Evolutionary conservation across 495 filamentous ascomycete genomes (phyloP), one percentile per base, ranked within the genome.

Genomic region (Thozetella sp.): DNA sequence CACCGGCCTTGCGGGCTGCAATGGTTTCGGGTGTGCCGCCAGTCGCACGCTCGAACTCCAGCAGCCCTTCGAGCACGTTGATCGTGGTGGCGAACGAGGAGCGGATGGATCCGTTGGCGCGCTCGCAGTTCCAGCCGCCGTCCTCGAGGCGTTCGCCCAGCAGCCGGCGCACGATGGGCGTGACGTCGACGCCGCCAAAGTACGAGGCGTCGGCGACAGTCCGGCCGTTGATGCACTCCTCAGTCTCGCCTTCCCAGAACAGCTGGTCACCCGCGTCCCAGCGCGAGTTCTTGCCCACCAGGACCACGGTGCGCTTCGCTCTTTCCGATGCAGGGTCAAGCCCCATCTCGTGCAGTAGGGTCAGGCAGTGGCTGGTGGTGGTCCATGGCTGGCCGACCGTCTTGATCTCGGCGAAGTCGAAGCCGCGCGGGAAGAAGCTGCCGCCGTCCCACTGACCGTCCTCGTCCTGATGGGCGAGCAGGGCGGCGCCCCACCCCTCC

Each of bases 361-460:
- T n/a, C 23, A 54, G 9, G 24, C 23, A 26, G 4, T 15, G 27
- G 22, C 15, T 27, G 52, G 52, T 54, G 13, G 52, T 25, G 13
- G 52, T 54, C 52, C 52, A 54, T 19, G 52, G 52, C 25, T 54
- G 52, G 52, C 52, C 52, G 15, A n/a, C 52, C 2, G 52, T 34
- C 23, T 34, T 17, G 13, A 26, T 22, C 52, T 54, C 25, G 4
- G 4, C 22, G n/a, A 6, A n/a, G 23, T 27, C 25, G 52, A 54
- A 54, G 4, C 23, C 52, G 2, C 10, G 2, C 17, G 52, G 52
- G 25, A 54, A 12, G 24, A 27, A 34, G 25, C 23, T 25, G 25
- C 52, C 52, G 4, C 52, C 52, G 1, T 22, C 52, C 52, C 52
- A 54, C 23, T 54, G 52, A 2, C 52, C 52, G 23, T 54, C 52